Percentiles rank a stretch among this genome's conserved stretches.
Conservation (phyloP, 495 filamentous ascomycete species). For the Patellaria atrata region DNA sequence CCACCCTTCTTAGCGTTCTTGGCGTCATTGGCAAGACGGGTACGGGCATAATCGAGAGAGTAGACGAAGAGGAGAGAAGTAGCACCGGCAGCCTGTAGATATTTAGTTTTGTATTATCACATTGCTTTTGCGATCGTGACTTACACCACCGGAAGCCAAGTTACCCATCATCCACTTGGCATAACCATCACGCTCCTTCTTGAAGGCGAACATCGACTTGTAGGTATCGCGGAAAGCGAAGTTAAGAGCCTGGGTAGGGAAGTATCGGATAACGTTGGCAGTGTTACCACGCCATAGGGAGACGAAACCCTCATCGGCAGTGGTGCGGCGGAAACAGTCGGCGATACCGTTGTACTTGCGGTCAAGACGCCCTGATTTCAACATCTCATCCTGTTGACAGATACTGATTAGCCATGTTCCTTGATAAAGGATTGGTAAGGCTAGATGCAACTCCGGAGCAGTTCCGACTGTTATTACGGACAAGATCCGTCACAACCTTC, state of each 20-base stretch:
- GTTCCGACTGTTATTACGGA: neutral
- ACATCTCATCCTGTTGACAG: slow-evolving; percentile 85
- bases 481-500: neutral
- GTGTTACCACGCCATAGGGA: slow-evolving; percentile 99
- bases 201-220: slow-evolving; percentile 99
- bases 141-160: slow-evolving; percentile 98
- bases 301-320: slow-evolving; percentile 63
- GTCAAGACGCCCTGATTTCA: slow-evolving; percentile 96
- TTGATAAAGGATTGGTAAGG: neutral
- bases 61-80: slow-evolving; percentile 99
- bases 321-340: slow-evolving; percentile 90
- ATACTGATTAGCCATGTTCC: slow-evolving; percentile 12
- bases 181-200: slow-evolving; percentile 99
- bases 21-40: slow-evolving; percentile 98
- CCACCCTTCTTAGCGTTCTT: slow-evolving; percentile 93
- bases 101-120: slow-evolving; percentile 1
- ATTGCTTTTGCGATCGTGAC: too few species aligned
- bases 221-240: slow-evolving; percentile 99
- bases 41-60: slow-evolving; percentile 99
- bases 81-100: slow-evolving; percentile 78
- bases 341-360: slow-evolving; percentile 85
- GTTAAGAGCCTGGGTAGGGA: slow-evolving; percentile 99
- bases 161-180: slow-evolving; percentile 99
- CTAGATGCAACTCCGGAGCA: slow-evolving; percentile 8
- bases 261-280: slow-evolving; percentile 99